Evolutionary conservation across 257 asterid genomes (phyloP).

Genomic region (Rauvolfia tetraphylla): DNA sequence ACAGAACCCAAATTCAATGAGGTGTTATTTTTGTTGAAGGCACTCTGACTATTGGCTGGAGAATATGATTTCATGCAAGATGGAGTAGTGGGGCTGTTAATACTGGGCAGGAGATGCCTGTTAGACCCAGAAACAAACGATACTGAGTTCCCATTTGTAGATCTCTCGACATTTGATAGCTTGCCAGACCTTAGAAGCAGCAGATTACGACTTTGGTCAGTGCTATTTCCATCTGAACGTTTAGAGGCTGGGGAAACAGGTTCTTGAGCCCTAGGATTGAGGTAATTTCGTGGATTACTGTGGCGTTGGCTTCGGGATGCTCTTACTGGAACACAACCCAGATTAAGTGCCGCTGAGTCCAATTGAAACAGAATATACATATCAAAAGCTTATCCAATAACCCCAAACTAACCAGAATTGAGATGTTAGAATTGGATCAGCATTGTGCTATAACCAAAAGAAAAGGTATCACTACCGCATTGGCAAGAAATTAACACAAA

Average conservation of each 20-base stretch:
- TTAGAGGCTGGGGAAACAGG: conserved; percentile 34
- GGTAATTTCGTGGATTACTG: conserved; percentile 64
- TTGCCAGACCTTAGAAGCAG: conserved; percentile 27
- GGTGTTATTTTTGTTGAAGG: conserved; percentile 22
- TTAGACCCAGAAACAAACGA: conserved; percentile 39
- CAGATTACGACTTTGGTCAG: conserved; percentile 29
- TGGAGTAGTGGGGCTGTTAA: conserved; percentile 27
- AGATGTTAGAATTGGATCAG: not conserved
- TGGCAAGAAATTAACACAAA: not conserved
- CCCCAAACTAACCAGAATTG: not conserved
- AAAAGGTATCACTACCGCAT: not conserved
- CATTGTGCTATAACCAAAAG: not conserved
- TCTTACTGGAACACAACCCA: conserved; percentile 74
- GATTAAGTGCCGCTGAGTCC: conserved; percentile 78
- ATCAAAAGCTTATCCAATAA: conserved; percentile 14
- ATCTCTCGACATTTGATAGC: conserved; percentile 26
- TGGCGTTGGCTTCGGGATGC: conserved; percentile 81
- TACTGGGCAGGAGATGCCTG: conserved; percentile 30
- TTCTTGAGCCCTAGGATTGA: conserved; percentile 53
- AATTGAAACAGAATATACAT: conserved; percentile 20
- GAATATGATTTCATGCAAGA: conserved; percentile 28
- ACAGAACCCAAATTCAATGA: conserved; percentile 43
- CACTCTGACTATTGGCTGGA: conserved; percentile 20
- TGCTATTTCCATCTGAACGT: conserved; percentile 30
- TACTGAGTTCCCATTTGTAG: conserved; percentile 29